Evolutionary conservation across 148 eudicot genomes (phyloP).

Genomic region (Fagopyrum homotropicum): DNA sequence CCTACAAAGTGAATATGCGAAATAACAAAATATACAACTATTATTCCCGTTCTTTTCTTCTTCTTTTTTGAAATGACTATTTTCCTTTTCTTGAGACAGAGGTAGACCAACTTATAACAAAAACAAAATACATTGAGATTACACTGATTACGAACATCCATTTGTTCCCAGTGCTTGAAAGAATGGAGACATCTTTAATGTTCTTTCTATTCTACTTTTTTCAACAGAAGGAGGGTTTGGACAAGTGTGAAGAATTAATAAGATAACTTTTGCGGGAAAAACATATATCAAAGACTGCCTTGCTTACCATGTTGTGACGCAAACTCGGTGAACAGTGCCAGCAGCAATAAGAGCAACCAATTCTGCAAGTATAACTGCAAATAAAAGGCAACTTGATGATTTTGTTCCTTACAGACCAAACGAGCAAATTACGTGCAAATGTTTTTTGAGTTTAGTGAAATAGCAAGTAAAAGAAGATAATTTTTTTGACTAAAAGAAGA

Average conservation of each 20-base stretch:
- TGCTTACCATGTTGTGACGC: constrained; percentile 83
- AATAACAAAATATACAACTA: neutral
- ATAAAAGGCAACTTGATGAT: neutral
- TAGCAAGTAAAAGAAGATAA: neutral
- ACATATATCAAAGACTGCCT: neutral
- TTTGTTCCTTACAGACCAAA: neutral
- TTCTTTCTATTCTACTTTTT: neutral
- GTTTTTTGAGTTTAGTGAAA: neutral
- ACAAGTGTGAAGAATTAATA: neutral
- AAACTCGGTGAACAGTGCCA: constrained; percentile 77
- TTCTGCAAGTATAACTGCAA: constrained; percentile 72
- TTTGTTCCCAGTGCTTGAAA: neutral
- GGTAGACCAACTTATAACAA: neutral
- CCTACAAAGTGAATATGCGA: neutral
- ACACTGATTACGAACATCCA: neutral
- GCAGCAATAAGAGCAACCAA: constrained; percentile 74
- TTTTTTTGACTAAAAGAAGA: neutral
- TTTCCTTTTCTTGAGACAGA: neutral
- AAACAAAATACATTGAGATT: neutral
- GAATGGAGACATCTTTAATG: neutral
- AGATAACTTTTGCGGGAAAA: neutral
- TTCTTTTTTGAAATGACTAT: neutral
- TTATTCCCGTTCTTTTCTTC: neutral
- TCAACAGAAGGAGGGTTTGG: neutral
- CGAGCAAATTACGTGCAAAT: neutral